Evolutionary conservation across 148 eudicot genomes (phyloP), one percentile per base, ranked within the genome.

Genomic region (Rhododendron henanense): DNA sequence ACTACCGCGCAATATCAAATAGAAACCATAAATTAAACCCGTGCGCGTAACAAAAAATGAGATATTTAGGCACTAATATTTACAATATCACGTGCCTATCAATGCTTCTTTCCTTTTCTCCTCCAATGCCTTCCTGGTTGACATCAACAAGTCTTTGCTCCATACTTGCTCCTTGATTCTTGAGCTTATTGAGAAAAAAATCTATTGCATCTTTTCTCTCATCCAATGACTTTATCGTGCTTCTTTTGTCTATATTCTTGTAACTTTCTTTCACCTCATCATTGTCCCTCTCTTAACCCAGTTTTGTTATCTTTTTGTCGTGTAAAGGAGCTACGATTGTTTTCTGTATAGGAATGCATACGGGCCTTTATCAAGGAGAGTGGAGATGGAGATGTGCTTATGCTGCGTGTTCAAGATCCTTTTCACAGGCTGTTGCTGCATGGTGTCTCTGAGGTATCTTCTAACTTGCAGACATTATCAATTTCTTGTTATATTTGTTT

Each of bases 381-480:
- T 31, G 87, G 74, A 44, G 90, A 88, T 81, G 87, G 88, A 73
- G 94, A 94, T 84, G 88, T 90, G 75, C 92, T 96, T 81, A 88
- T 79, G 87, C 88, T 96, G 84, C 88, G 88, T 74, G 95, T 95
- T 83, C 94, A 95, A 87, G 98, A 95, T 87, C 94, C 99, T 83
- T 96, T 95, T 76, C 97, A 93, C 85, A 92, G 99, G 91, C 90
- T 96, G 87, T 85, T 96, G 88, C 94, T 96, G 78, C 99, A 96
- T 84, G 99, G 99, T 48, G 94, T 96, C 83, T 96, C 96, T 71
- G 99, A 96, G 99, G 99, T 96, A 94, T 61, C 44, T 78, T 44
- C 14, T 78, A 28, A 71, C 16, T 33, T 69, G 1, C 15, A 3
- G 2, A 13, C n/a, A 1, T 41, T 2, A 1, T 16, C 35, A 2